phyloP scores from a whole-genome alignment of 2,329 filamentous ascomycete species.

The Xylaria sp. region DNA sequence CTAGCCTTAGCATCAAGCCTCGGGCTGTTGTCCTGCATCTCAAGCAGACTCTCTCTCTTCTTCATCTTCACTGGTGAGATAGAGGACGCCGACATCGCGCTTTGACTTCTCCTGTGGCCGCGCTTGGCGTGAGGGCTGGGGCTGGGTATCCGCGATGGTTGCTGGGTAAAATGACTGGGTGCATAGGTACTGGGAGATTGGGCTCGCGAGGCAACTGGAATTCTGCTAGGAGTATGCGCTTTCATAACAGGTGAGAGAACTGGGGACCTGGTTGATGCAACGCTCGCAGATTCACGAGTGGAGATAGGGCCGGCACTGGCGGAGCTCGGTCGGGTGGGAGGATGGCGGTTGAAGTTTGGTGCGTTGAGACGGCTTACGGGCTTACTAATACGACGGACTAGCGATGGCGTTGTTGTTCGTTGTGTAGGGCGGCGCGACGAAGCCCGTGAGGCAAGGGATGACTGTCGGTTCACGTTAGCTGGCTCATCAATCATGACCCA shows the following conservation, averaged over 20 bases:
- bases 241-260: constrained; percentile 44
- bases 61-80: constrained; percentile 42
- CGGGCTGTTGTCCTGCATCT: constrained; percentile 57
- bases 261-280: constrained; percentile 61
- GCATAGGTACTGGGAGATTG: constrained; percentile 45
- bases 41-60: constrained; percentile 41
- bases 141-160: constrained; percentile 47
- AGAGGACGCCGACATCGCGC: constrained; percentile 57
- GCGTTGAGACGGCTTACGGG: constrained; percentile 54
- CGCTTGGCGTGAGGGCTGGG: constrained; percentile 44
- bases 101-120: constrained; percentile 59
- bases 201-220: constrained; percentile 53
- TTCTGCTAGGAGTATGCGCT: constrained; percentile 54
- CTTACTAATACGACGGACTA: constrained; percentile 59
- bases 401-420: constrained; percentile 49
- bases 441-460: constrained; percentile 41
- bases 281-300: constrained; percentile 62
- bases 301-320: constrained; percentile 58
- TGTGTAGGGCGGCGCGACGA: constrained; percentile 43
- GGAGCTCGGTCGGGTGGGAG: constrained; percentile 60
- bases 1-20: constrained; percentile 74
- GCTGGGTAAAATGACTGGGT: constrained; percentile 39
- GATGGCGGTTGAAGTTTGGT: constrained; percentile 45
- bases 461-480: constrained; percentile 38
- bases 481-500: constrained; percentile 75